A percentile compares a stretch with the other conserved stretches of the same genome.
phyloP scores from a whole-genome alignment of 495 filamentous ascomycete genomes.

The Terfezia boudieri region DNA sequence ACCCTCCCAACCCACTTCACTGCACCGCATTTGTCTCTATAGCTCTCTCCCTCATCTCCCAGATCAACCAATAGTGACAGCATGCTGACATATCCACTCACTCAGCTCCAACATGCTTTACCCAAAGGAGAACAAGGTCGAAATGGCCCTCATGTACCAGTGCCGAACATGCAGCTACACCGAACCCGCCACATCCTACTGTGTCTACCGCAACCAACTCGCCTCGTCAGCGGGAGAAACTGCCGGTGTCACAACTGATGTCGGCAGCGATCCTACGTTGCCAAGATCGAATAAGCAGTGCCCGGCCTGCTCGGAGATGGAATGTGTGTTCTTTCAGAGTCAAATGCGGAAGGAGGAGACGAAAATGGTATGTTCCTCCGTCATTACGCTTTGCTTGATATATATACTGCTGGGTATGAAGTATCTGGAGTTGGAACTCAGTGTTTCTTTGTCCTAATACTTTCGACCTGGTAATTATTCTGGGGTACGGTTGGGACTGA shows the following conservation, averaged over 20 bases:
- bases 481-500: conserved; percentile 1
- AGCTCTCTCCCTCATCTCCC: too few species aligned
- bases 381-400: neutral
- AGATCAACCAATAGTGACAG: too few species aligned
- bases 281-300: conserved; percentile 65
- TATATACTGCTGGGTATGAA: neutral
- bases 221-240: conserved; percentile 80
- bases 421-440: neutral
- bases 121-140: conserved; percentile 51
- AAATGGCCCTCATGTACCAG: conserved; percentile 43
- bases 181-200: conserved; percentile 61
- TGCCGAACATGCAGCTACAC: conserved; percentile 85
- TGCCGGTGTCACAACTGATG: conserved; percentile 89
- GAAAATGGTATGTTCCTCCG: conserved; percentile 58
- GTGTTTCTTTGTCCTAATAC: neutral
- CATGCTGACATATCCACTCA: neutral
- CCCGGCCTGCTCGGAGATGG: conserved; percentile 57
- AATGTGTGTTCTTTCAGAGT: conserved; percentile 95
- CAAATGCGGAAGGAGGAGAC: conserved; percentile 91
- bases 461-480: neutral
- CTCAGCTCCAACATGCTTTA: conserved; percentile 85
- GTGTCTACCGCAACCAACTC: conserved; percentile 80
- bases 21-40: neutral
- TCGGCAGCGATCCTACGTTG: conserved; percentile 91
- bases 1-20: neutral